phyloP scores from a whole-genome alignment of 768 basidiomycete species.

The Termitomyces sp. region DNA sequence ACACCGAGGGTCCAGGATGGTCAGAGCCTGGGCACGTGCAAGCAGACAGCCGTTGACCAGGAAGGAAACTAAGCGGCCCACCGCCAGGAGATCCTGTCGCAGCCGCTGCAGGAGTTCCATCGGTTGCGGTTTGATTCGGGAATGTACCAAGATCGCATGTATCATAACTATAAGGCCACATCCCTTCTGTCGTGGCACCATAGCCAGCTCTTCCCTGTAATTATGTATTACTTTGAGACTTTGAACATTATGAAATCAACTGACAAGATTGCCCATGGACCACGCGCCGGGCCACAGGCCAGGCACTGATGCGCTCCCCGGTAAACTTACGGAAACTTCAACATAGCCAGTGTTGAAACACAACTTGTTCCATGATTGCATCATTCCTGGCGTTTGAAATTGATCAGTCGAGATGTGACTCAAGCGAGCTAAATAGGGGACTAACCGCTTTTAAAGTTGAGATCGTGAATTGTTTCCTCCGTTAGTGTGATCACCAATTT shows the following conservation, averaged over 20 bases:
- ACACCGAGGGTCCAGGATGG: constrained; percentile 79
- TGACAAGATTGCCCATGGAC: constrained; percentile 72
- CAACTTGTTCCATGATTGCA: constrained; percentile 90
- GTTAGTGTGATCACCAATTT: constrained; percentile 77
- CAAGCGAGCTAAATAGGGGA: constrained; percentile 24
- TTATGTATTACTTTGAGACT: neutral
- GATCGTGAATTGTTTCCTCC: constrained; percentile 62
- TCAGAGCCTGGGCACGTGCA: constrained; percentile 85
- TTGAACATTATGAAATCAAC: constrained; percentile 7
- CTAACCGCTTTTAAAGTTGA: constrained; percentile 81
- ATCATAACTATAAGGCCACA: constrained; percentile 84
- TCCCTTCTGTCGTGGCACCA: constrained; percentile 84
- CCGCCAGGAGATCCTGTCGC: constrained; percentile 47
- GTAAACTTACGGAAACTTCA: constrained; percentile 75
- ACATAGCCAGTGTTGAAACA: constrained; percentile 93
- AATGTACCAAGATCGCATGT: constrained; percentile 84
- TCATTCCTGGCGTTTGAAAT: constrained; percentile 39
- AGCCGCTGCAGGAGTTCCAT: constrained; percentile 53
- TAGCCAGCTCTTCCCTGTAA: constrained; percentile 75
- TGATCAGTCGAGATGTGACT: constrained; percentile 6
- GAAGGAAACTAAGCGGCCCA: constrained; percentile 62
- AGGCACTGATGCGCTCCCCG: constrained; percentile 51
- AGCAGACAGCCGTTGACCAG: constrained; percentile 81
- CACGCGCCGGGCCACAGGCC: constrained; percentile 86
- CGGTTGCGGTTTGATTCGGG: constrained; percentile 65